Conservation (phyloP, 2,329 filamentous ascomycete species). For the Xenosphaeropsis pyriputrescens region DNA sequence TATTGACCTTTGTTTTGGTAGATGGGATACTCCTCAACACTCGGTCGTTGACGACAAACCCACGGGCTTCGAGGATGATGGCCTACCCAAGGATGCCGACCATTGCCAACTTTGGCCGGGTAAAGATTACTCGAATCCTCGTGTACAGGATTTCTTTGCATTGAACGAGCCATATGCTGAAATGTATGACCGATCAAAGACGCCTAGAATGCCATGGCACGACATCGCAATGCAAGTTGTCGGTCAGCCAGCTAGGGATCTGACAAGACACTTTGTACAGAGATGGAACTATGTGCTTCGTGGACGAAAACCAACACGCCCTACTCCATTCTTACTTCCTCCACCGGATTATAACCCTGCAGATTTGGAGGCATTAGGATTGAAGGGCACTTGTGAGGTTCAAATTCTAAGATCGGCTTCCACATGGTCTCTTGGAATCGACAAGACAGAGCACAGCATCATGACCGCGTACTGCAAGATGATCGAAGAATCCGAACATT, state of each 20-base stretch:
- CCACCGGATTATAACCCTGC: constrained; percentile 81
- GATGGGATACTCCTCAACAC: constrained; percentile 95
- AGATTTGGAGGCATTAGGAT: constrained; percentile 74
- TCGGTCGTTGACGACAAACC: constrained; percentile 83
- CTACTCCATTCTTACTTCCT: constrained; percentile 83
- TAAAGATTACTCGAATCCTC: constrained; percentile 95
- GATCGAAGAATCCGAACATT: constrained; percentile 91
- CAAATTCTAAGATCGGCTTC: constrained; percentile 86
- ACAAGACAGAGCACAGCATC: constrained; percentile 83
- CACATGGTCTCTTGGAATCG: constrained; percentile 84
- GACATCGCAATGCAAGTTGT: constrained; percentile 97
- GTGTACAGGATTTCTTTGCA: constrained; percentile 88
- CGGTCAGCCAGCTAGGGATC: constrained; percentile 83
- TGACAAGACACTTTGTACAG: constrained; percentile 93
- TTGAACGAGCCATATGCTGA: constrained; percentile 93
- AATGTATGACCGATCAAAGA: constrained; percentile 87
- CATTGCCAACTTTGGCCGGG: constrained; percentile 94
- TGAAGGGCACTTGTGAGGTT: constrained; percentile 90
- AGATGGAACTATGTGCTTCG: constrained; percentile 95
- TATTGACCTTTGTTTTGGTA: constrained; percentile 90
- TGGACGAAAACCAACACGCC: constrained; percentile 82
- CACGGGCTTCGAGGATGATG: constrained; percentile 76
- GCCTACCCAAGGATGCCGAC: constrained; percentile 72
- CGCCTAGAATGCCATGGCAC: constrained; percentile 96
- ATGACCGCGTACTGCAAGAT: constrained; percentile 90